Percentiles rank a stretch among this genome's conserved stretches.
These are phyloP conservation scores for Thielaviopsis musarum DNA, from an alignment of 2,329 filamentous ascomycete genomes.

Conservation along the genomic window DNA sequence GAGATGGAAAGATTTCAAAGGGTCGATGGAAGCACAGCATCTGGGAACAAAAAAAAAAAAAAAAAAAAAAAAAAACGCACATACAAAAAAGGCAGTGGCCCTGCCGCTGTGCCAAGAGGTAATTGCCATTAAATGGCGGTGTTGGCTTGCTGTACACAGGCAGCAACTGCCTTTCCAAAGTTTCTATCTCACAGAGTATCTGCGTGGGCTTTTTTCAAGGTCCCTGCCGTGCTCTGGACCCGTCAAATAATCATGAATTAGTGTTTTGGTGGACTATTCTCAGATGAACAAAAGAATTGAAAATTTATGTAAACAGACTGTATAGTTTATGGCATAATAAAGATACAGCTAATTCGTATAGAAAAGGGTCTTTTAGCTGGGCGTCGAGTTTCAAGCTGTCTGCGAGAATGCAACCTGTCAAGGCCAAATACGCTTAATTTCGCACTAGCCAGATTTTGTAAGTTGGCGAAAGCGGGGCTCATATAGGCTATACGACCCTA, in stretches of 20 bases:
- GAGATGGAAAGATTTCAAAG: neutral
- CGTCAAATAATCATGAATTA: neutral
- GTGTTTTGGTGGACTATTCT: neutral
- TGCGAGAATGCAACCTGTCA: neutral
- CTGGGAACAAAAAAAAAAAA: too few relatives aligned
- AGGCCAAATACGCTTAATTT: neutral
- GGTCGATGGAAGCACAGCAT: neutral
- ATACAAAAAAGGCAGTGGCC: too few relatives aligned
- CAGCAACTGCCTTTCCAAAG: neutral
- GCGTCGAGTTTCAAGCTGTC: neutral
- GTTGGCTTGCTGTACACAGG: neutral
- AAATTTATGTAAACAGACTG: neutral
- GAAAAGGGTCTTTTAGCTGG: neutral
- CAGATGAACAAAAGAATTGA: neutral
- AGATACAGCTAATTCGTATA: neutral
- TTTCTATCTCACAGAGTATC: neutral
- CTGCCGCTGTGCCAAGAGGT: neutral
- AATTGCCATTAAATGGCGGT: neutral
- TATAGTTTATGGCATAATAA: neutral
- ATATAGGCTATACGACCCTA: neutral
- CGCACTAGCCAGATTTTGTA: too few relatives aligned
- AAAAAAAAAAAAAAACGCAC: too few relatives aligned
- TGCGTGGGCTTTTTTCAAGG: neutral
- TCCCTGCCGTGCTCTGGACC: neutral
- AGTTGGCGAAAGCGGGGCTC: neutral